Evolutionary conservation across 257 asterid species (phyloP).

Genomic region (Nicotiana sylvestris): DNA sequence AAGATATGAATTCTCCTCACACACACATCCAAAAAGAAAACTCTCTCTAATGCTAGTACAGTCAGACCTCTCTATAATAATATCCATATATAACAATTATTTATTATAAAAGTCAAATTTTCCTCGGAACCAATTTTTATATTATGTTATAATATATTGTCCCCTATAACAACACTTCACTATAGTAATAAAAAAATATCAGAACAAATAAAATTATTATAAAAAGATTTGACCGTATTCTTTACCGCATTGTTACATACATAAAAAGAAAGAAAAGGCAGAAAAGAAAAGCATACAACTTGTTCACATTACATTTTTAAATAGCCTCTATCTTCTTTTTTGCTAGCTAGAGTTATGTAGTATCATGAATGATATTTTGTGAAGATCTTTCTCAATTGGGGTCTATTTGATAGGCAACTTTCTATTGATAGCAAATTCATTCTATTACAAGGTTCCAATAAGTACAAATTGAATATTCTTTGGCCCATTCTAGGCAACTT

Average conservation of each 20-base stretch:
- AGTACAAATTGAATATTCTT: conserved; percentile 12
- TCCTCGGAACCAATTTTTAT: too few relatives aligned
- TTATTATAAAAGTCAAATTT: too few relatives aligned
- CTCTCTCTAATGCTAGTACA: too few relatives aligned
- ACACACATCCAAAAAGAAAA: too few relatives aligned
- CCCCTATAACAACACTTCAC: too few relatives aligned
- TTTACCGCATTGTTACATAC: background rate
- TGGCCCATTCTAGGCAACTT: background rate
- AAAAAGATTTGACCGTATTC: too few relatives aligned
- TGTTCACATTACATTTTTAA: background rate
- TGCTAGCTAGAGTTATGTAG: background rate
- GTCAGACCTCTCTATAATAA: too few relatives aligned
- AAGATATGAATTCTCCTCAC: background rate
- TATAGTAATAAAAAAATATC: too few relatives aligned
- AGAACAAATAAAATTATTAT: too few relatives aligned
- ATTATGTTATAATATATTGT: too few relatives aligned
- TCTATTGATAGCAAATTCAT: background rate
- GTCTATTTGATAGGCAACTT: background rate
- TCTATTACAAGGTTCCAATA: conserved; percentile 7
- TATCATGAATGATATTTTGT: background rate
- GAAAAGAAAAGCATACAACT: background rate
- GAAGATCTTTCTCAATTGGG: background rate
- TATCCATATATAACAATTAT: too few relatives aligned
- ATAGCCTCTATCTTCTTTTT: background rate
- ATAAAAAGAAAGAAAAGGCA: background rate